These are phyloP conservation scores for Candida michaelii DNA, from an alignment of 805 yeast genomes.

Conservation along the genomic window DNA sequence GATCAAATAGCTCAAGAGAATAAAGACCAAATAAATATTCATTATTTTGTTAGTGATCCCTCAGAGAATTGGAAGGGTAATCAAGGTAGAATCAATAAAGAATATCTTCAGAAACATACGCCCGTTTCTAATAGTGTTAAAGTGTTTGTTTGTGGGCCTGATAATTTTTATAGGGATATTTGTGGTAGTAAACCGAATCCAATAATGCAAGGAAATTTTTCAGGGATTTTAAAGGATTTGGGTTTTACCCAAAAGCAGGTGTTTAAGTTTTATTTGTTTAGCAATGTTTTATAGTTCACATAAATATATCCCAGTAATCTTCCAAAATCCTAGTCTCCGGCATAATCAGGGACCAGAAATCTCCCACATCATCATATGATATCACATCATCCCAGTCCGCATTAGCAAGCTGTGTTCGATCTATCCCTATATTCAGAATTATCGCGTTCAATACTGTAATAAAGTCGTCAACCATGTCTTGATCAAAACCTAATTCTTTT, in stretches of 20 bases:
- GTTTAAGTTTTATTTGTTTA: slow-evolving; percentile 64
- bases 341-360: slow-evolving; percentile 1
- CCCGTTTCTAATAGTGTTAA: slow-evolving; percentile 60
- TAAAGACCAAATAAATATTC: slow-evolving; percentile 75
- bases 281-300: neutral
- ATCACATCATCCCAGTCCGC: neutral
- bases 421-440: neutral
- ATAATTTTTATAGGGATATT: slow-evolving; percentile 80
- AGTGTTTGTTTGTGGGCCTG: slow-evolving; percentile 94
- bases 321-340: neutral
- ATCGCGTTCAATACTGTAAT: neutral
- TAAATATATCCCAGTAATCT: neutral
- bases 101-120: slow-evolving; percentile 57
- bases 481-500: neutral
- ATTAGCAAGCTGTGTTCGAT: neutral
- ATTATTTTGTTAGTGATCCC: slow-evolving; percentile 75
- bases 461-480: neutral
- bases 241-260: slow-evolving; percentile 87
- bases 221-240: slow-evolving; percentile 83
- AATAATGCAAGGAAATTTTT: slow-evolving; percentile 89
- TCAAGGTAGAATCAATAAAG: slow-evolving; percentile 77
- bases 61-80: slow-evolving; percentile 53
- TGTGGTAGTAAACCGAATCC: slow-evolving; percentile 87
- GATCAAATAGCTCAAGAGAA: slow-evolving; percentile 63
- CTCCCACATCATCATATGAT: neutral